Percentiles rank a stretch among this genome's conserved stretches.
Conservation (phyloP, 1,284 basidiomycete species). For the Somion occarium region DNA sequence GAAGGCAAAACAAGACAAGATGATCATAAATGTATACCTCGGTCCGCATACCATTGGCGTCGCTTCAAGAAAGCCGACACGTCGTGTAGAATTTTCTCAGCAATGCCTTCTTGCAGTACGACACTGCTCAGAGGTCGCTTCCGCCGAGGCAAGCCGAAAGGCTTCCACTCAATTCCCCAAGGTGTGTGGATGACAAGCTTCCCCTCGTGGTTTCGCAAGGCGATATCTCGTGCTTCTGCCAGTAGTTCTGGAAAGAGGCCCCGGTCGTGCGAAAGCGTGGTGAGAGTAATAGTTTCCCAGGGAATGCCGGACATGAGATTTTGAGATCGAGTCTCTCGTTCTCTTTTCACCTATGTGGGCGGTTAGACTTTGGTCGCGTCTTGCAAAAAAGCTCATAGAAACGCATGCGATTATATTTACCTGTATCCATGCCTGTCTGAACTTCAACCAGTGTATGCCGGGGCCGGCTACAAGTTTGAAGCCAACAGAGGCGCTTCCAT, state of each 20-base stretch:
- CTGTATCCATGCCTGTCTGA: conserved; percentile 93
- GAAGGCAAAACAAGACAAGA: conserved; percentile 11
- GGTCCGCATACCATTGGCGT: conserved; percentile 93
- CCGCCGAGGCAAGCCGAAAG: conserved; percentile 89
- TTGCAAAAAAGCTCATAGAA: not conserved
- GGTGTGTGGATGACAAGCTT: conserved; percentile 96
- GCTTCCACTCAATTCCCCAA: conserved; percentile 95
- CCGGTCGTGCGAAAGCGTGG: conserved; percentile 86
- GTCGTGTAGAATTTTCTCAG: conserved; percentile 79
- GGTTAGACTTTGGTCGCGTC: conserved; percentile 39
- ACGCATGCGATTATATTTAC: conserved; percentile 32
- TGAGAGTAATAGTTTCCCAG: conserved; percentile 97
- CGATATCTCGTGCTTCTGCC: conserved; percentile 84
- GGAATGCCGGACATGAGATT: conserved; percentile 89
- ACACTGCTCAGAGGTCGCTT: conserved; percentile 90
- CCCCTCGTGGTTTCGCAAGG: conserved; percentile 84
- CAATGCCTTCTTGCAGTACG: conserved; percentile 79
- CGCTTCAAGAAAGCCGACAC: conserved; percentile 80
- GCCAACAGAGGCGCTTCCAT: conserved; percentile 80
- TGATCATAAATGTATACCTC: conserved; percentile 58
- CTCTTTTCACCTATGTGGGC: conserved; percentile 57
- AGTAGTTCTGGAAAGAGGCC: conserved; percentile 79
- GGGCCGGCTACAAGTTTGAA: conserved; percentile 96
- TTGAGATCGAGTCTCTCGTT: conserved; percentile 91
- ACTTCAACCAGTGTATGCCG: conserved; percentile 91